Evolutionary conservation across 305 asterid genomes (phyloP), one percentile per base, ranked within the genome.

Genomic region (Coffea humblotiana): DNA sequence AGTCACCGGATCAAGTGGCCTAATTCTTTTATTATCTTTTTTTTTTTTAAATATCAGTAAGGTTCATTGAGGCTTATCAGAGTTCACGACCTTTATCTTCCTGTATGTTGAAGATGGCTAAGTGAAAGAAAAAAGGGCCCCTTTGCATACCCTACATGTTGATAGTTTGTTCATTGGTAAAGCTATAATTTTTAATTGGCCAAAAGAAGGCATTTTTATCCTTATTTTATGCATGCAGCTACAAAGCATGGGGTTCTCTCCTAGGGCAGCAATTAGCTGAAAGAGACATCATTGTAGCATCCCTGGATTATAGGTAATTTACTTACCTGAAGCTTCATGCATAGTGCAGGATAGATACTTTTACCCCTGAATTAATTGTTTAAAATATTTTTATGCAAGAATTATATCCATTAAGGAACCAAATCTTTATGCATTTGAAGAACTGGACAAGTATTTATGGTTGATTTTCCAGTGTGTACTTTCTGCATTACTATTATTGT

Each of bases 201-300:
- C 12, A 61, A 32, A 40, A n/a, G 49, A 29, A 72, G 51, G 21
- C 15, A 32, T 75, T 69, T 51, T 65, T 40, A 82, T n/a, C 14
- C 73, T 27, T 65, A 68, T 78, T 66, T 63, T 56, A 40, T 8
- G 74, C 37, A 13, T 87, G 88, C 90, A 96, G 97, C 86, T 94
- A 96, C 82, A 96, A 96, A 88, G 98, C 98, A 60, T 96, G 98
- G 98, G 99, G 98, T 82, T 92, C 98, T 73, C 89, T 96, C 66
- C 89, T 94, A 45, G 99, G 99, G 82, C 86, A 87, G 80, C 98
- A 94, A 67, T 86, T 96, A 86, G 92, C 99, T 67, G 92, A 92
- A 87, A 90, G 92, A 82, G 99, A 89, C 83, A 91, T 96, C 84
- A 92, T 96, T 72, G 99, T 96, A 77, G 99, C 98, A 61, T 94